Evolutionary conservation across 768 basidiomycete genomes (phyloP).

Genomic region (Phaeolepiota aurea): DNA sequence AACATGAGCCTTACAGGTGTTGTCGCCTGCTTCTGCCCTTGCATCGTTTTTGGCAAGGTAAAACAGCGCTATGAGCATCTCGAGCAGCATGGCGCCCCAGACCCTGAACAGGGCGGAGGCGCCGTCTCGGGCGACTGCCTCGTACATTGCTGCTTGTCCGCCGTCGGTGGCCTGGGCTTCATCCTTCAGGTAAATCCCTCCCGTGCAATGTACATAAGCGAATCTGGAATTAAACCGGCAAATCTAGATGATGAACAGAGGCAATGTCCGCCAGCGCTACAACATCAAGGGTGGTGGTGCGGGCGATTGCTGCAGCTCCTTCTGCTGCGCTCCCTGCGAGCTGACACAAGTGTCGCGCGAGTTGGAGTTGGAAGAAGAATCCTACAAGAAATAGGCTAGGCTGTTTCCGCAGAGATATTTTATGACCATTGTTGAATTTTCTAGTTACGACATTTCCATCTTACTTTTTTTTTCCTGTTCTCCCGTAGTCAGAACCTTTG

Average conservation of each 20-base stretch:
- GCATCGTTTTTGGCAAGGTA: conserved; percentile 29
- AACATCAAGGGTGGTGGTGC: conserved; percentile 34
- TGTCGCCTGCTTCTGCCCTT: conserved; percentile 32
- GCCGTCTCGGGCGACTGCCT: conserved; percentile 25
- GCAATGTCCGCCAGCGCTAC: conserved; percentile 32
- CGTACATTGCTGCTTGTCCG: conserved; percentile 21
- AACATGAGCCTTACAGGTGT: conserved; percentile 16
- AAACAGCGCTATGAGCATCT: conserved; percentile 32
- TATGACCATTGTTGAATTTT: too few relatives aligned
- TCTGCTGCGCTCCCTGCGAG: conserved; percentile 37
- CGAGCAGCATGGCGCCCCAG: conserved; percentile 21
- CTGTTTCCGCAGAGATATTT: too few relatives aligned
- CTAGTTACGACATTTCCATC: too few relatives aligned
- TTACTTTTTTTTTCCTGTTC: too few relatives aligned
- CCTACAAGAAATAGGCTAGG: too few relatives aligned
- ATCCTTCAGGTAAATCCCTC: conserved; percentile 27
- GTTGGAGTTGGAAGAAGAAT: conserved; percentile 28
- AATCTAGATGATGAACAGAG: conserved; percentile 24
- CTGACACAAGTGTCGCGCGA: conserved; percentile 41
- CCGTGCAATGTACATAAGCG: neutral
- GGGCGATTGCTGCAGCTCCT: conserved; percentile 30
- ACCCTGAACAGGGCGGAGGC: conserved; percentile 24
- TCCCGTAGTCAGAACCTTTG: too few relatives aligned
- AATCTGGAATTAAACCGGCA: neutral
- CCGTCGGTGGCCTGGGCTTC: conserved; percentile 23